Evolutionary conservation across 345 rosid species (phyloP).

Genomic region (Litchi chinensis): DNA sequence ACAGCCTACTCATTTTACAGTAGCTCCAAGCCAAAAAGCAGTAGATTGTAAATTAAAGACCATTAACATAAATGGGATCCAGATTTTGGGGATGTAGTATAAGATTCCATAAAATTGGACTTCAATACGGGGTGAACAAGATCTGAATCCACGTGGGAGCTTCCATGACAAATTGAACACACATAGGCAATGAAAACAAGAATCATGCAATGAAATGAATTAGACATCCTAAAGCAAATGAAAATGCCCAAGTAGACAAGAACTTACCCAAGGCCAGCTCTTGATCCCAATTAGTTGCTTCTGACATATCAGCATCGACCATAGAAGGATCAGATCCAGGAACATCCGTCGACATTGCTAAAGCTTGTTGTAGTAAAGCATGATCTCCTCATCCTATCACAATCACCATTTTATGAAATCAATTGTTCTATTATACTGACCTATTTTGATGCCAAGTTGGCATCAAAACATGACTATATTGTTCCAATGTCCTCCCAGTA

Average conservation of each 20-base stretch:
- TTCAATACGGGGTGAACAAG: background rate
- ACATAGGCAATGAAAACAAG: background rate
- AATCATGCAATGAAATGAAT: background rate
- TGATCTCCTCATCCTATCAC: constrained; percentile 57
- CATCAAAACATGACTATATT: constrained; percentile 72
- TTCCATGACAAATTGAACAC: background rate
- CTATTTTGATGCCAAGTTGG: constrained; percentile 83
- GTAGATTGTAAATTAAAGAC: background rate
- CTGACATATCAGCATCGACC: constrained; percentile 67
- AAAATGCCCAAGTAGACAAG: background rate
- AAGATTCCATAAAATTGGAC: background rate
- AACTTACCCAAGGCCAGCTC: constrained; percentile 71
- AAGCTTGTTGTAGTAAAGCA: constrained; percentile 62
- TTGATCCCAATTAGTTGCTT: constrained; percentile 55
- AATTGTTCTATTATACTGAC: no score
- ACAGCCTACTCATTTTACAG: background rate
- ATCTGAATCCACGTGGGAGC: background rate
- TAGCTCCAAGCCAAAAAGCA: background rate
- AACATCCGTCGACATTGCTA: constrained; percentile 58
- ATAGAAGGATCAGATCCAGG: constrained; percentile 37
- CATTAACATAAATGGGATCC: background rate
- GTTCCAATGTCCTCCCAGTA: constrained; percentile 97
- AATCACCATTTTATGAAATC: no score
- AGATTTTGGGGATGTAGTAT: background rate
- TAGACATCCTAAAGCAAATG: background rate